phyloP scores from a whole-genome alignment of 306 rosid species.

The Coriaria nepalensis region DNA sequence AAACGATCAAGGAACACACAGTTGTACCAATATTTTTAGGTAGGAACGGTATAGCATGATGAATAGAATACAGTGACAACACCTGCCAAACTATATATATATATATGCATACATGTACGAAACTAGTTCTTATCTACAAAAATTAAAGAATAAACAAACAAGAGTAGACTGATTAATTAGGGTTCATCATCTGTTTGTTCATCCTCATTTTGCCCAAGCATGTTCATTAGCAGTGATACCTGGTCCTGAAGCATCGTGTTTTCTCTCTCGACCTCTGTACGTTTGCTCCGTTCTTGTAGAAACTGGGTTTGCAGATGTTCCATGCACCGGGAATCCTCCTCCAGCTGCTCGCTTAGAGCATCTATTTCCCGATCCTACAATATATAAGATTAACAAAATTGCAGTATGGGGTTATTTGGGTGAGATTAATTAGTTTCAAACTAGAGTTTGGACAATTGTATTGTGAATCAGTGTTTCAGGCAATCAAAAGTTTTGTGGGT shows the following conservation, averaged over 20 bases:
- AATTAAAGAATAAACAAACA: conserved; percentile 25
- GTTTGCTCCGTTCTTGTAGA: conserved; percentile 61
- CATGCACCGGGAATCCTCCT: conserved; percentile 56
- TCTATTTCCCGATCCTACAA: conserved; percentile 76
- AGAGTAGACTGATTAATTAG: conserved; percentile 4
- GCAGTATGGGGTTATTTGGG: too few relatives aligned
- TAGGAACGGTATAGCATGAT: too few relatives aligned
- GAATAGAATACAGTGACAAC: neutral
- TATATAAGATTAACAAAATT: neutral
- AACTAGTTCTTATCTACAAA: conserved; percentile 13
- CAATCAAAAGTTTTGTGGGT: too few relatives aligned
- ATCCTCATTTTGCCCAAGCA: conserved; percentile 59
- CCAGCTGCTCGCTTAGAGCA: conserved; percentile 72
- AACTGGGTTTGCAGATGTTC: conserved; percentile 83
- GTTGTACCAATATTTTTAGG: conserved; percentile 9
- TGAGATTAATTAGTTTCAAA: too few relatives aligned
- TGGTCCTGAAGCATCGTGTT: conserved; percentile 72
- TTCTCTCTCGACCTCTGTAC: conserved; percentile 56
- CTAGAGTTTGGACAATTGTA: too few relatives aligned
- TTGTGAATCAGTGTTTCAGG: too few relatives aligned
- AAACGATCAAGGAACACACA: conserved; percentile 10
- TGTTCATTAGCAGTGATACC: conserved; percentile 79
- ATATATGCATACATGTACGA: neutral
- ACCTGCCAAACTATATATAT: conserved; percentile 1
- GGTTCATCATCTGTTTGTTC: conserved; percentile 45